Evolutionary conservation across 805 yeast species (phyloP).

Genomic region (Huiozyma sinensis): DNA sequence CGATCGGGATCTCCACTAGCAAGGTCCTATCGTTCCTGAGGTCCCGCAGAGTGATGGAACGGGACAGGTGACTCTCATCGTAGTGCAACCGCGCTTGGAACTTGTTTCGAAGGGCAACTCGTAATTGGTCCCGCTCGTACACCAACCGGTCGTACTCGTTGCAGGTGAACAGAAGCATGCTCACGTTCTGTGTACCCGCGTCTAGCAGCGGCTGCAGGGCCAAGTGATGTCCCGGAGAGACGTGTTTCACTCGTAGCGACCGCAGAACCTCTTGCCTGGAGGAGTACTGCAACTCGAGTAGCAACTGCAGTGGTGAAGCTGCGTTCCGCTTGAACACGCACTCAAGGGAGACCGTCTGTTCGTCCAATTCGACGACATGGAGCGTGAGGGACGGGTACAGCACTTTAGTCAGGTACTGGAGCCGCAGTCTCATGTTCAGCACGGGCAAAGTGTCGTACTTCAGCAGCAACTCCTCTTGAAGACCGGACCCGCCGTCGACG

Average conservation of each 20-base stretch:
- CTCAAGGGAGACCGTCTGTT: not conserved
- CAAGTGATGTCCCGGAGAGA: conserved; percentile 3
- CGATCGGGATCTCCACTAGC: not conserved
- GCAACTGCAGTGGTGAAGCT: conserved; percentile 1
- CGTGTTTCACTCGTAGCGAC: not conserved
- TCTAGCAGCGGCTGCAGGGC: conserved; percentile 4
- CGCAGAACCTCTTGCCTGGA: not conserved
- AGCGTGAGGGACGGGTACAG: conserved; percentile 10
- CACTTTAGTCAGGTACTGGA: conserved; percentile 7
- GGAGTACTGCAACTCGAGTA: conserved; percentile 1
- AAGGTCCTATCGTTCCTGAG: not conserved
- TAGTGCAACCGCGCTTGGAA: not conserved
- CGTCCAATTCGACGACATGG: not conserved
- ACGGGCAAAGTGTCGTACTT: conserved; percentile 24
- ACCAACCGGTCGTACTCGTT: conserved; percentile 17
- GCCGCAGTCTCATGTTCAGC: conserved; percentile 15
- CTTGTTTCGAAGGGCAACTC: conserved; percentile 1
- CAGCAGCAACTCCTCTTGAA: conserved; percentile 12
- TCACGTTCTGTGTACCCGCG: not conserved
- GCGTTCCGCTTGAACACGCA: not conserved
- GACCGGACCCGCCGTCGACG: conserved; percentile 12
- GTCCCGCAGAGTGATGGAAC: not conserved
- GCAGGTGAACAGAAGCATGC: conserved; percentile 14
- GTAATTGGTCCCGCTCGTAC: conserved; percentile 5
- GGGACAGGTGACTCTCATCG: no score